Conservation (phyloP, 805 yeast species). For the Kregervanrija delftensis region DNA sequence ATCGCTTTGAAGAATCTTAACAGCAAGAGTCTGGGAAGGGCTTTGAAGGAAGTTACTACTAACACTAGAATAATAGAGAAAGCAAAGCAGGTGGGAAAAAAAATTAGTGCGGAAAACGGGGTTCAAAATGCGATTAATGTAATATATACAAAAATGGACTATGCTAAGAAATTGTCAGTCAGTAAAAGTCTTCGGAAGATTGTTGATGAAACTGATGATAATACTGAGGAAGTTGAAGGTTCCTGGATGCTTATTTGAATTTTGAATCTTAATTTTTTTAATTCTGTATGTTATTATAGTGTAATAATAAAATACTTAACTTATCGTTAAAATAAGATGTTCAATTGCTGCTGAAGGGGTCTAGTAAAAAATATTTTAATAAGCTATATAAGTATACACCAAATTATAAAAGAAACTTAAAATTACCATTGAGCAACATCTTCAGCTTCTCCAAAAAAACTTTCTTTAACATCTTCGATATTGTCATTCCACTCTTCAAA, state of each 20-base stretch:
- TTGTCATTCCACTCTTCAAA: constrained; percentile 40
- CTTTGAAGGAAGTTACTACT: constrained; percentile 61
- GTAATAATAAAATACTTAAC: background rate
- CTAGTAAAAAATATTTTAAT: background rate
- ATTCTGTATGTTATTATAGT: background rate
- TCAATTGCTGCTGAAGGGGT: background rate
- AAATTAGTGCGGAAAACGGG: constrained; percentile 71
- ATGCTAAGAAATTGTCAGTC: constrained; percentile 54
- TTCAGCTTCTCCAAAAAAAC: constrained; percentile 93
- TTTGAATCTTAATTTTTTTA: background rate
- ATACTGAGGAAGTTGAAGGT: constrained; percentile 20
- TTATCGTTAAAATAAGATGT: too few species aligned
- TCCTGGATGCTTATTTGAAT: constrained; percentile 24
- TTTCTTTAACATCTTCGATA: constrained; percentile 44
- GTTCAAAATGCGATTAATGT: constrained; percentile 67
- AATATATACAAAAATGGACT: constrained; percentile 75
- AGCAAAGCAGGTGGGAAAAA: constrained; percentile 56
- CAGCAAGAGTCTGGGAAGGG: constrained; percentile 53
- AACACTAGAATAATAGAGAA: constrained; percentile 60
- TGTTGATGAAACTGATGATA: constrained; percentile 11
- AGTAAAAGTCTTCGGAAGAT: constrained; percentile 32
- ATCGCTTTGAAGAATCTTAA: constrained; percentile 63
- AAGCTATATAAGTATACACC: too few species aligned
- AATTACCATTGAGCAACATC: constrained; percentile 87
- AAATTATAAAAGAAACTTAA: background rate